These are phyloP conservation scores for Erodium maritimum DNA, from an alignment of 345 rosid genomes.

Conservation along the genomic window DNA sequence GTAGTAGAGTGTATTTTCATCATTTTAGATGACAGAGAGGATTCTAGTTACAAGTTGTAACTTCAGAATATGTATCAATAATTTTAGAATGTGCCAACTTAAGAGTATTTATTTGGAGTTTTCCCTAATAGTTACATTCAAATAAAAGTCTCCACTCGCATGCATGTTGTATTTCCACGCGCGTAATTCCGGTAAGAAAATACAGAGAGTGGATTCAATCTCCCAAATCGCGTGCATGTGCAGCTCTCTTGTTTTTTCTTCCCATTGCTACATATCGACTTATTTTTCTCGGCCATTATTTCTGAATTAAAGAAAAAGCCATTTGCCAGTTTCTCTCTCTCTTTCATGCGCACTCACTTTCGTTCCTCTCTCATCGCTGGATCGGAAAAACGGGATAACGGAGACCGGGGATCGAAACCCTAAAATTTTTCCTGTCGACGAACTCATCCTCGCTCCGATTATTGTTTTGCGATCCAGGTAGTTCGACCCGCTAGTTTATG, in stretches of 20 bases:
- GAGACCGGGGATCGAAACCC: constrained; percentile 21
- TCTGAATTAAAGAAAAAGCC: constrained; percentile 2
- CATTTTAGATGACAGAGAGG: too few relatives aligned
- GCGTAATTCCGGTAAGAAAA: neutral
- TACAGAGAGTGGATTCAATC: too few relatives aligned
- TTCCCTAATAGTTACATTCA: too few relatives aligned
- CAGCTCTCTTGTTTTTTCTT: too few relatives aligned
- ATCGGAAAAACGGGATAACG: constrained; percentile 9
- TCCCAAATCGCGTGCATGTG: too few relatives aligned
- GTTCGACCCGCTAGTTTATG: neutral
- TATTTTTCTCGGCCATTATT: constrained; percentile 3
- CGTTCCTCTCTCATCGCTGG: constrained; percentile 16
- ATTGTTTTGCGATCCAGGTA: constrained; percentile 3
- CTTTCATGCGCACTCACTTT: constrained; percentile 6
- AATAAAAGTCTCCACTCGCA: neutral
- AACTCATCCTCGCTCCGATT: neutral
- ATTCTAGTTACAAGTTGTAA: too few relatives aligned
- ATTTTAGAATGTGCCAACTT: too few relatives aligned
- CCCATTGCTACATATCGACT: too few relatives aligned
- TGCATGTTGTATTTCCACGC: neutral
- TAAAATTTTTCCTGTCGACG: neutral
- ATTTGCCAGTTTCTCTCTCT: constrained; percentile 12
- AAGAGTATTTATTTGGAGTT: too few relatives aligned
- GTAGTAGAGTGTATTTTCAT: too few relatives aligned
- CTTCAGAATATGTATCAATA: too few relatives aligned